phyloP scores from a whole-genome alignment of 108 stramenopile species.

The Cyclotella baltica region DNA sequence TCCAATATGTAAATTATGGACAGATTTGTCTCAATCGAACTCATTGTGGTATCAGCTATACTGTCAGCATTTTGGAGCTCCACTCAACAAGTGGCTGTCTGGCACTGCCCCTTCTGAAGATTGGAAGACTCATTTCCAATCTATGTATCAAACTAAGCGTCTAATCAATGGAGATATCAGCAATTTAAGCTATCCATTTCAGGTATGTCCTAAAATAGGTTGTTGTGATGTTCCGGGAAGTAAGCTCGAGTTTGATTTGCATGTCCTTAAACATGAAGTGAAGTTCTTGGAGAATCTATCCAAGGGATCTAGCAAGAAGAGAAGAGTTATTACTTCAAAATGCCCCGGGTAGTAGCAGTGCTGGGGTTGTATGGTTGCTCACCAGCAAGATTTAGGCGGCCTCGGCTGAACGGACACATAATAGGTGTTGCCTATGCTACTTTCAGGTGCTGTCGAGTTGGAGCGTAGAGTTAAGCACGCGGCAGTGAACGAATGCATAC shows the following conservation, averaged over 20 bases:
- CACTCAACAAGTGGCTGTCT: conserved; percentile 9
- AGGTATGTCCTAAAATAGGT: conserved; percentile 19
- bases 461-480: too few relatives aligned
- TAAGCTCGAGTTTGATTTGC: conserved; percentile 24
- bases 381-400: too few relatives aligned
- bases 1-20: conserved; percentile 54
- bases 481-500: too few relatives aligned
- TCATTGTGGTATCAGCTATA: conserved; percentile 39
- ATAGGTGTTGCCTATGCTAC: too few relatives aligned
- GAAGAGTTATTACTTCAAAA: too few relatives aligned
- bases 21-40: conserved; percentile 13
- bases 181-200: conserved; percentile 26
- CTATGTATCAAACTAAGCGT: background rate
- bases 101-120: background rate
- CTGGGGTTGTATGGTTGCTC: too few relatives aligned
- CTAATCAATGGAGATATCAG: conserved; percentile 1
- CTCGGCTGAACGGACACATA: too few relatives aligned
- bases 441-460: too few relatives aligned
- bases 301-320: too few relatives aligned
- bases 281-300: conserved; percentile 1
- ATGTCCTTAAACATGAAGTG: conserved; percentile 36
- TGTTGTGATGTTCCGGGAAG: conserved; percentile 15
- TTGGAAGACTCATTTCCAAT: conserved; percentile 33
- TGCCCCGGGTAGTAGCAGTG: too few relatives aligned
- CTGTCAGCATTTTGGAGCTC: conserved; percentile 35